Base-by-base conservation (phyloP, 139 green algal species). In the Coelastrella sp. region DNA sequence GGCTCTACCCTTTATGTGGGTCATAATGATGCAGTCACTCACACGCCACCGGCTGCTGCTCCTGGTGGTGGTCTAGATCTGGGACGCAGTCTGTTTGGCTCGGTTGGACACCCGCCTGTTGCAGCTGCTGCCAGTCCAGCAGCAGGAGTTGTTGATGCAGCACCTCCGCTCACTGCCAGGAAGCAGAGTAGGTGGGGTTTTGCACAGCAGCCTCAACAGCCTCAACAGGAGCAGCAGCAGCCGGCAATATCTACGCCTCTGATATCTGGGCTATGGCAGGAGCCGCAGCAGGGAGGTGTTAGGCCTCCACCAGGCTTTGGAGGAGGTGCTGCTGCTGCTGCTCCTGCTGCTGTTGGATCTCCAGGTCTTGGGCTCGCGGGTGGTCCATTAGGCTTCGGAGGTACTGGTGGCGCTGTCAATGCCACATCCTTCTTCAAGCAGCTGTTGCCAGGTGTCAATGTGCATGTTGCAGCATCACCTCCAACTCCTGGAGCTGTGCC, bases 341-440 rank as follows among this genome's bases (percentile, higher is more conserved):
- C 11, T 9, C 35, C 75, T 38, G 53, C 35, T 38, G 35, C 73
- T 53, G 50, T 32, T 34, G 15, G 6, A 21, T 45, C 73, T 30
- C 25, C 21, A 25, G 45, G 9, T 21, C 48, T 37, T 5, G 3
- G 25, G 5, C 17, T 5, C 3, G n/a, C n/a, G n/a, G n/a, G n/a
- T n/a, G 48, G 48, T 19, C 53, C 53, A 63, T 45, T n/a, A 50
- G 75, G 75, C 5, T 81, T 81, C 32, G 72, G 45, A 35, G 73
- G 45, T 43, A 30, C 35, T 23, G 11, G 13, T 32, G 73, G 19
- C 34, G 48, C 35, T 68, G 48, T 50, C 5, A 62, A 68, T 35
- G 73, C 75, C 37, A 41, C 53, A 4, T 82, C 75, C 1, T 82
- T 82, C 53, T 82, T 82, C 75, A 82, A 71, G 75, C 43, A 40